Base-by-base conservation (phyloP, 768 basidiomycete genomes). In the Naganishia friedmannii region DNA sequence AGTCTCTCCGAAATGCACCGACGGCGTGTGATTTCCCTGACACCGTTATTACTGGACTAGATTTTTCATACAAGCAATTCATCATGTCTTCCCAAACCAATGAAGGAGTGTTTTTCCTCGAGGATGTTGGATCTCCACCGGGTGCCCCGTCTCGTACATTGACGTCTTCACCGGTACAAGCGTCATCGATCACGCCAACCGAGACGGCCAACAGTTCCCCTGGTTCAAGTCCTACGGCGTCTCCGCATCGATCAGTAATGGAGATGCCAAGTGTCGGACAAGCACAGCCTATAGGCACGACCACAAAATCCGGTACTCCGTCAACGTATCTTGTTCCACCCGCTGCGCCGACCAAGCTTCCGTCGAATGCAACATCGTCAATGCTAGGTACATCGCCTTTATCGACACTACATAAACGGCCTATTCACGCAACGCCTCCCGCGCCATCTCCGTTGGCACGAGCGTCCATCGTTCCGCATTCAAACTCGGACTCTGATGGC, bases 51-150 rank as follows among this genome's bases (percentile, higher is more conserved):
- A 3, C 17, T 26, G 4, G 17, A 23, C 19, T 26, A 51, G 48
- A n/a, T 51, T 51, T 12, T 51, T 23, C 48, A 51, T 51, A 4
- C 17, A 51, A 51, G 1, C 48, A n/a, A 51, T n/a, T 29, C 60
- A 12, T 10, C 57, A 63, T 63, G 60, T 45, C 60, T 26, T 63
- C 60, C 12, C 60, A 63, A 63, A 63, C 21, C 13, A 58, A 32
- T 45, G 68, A 69, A 34, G 68, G 57, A 29, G 58, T 69, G 21
- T 69, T 69, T 29, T 69, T 58, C 48, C 57, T 69, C 13, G 68
- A 69, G n/a, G 68, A 48, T 17, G 31, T 69, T 45, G 32, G 46
- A 31, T 69, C 68, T 28, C 68, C 68, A 26, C 68, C 68, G 12
- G 21, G 56, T 13, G 55, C 42, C 3, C 56, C 67, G 29, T 28